A percentile compares a stretch with the other conserved stretches of the same genome.
Evolutionary conservation across 768 basidiomycete genomes (phyloP).

Genomic region (Tubosaeta sp.): DNA sequence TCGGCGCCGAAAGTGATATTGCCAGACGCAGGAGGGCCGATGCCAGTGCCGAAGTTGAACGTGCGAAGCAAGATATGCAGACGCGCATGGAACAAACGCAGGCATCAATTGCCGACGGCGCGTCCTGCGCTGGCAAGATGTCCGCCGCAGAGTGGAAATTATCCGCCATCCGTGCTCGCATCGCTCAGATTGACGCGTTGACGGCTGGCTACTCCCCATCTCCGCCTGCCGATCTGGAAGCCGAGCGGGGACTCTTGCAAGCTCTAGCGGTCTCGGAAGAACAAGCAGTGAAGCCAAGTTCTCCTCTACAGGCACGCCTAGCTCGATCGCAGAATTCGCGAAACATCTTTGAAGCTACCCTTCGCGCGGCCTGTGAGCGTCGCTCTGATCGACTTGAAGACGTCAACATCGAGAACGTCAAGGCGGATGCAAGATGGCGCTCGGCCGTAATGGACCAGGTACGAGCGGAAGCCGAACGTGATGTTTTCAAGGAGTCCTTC

Average conservation of each 20-base stretch:
- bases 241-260: constrained; percentile 66
- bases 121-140: constrained; percentile 66
- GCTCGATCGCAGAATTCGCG: constrained; percentile 69
- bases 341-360: constrained; percentile 81
- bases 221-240: constrained; percentile 55
- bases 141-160: constrained; percentile 67
- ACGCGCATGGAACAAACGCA: constrained; percentile 68
- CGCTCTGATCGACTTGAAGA: constrained; percentile 78
- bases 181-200: constrained; percentile 51
- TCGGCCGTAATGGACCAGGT: constrained; percentile 68
- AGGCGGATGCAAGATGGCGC: constrained; percentile 59
- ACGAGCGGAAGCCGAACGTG: constrained; percentile 62
- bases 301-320: constrained; percentile 53
- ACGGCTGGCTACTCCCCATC: constrained; percentile 31
- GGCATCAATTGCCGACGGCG: constrained; percentile 70
- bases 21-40: constrained; percentile 65
- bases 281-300: constrained; percentile 53
- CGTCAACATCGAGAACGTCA: constrained; percentile 60
- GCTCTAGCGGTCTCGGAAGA: constrained; percentile 71
- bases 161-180: constrained; percentile 55
- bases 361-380: constrained; percentile 78
- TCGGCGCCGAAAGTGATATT: constrained; percentile 57
- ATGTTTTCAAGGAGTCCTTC: constrained; percentile 58
- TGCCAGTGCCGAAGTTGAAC: constrained; percentile 67
- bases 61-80: constrained; percentile 69